A percentile compares a stretch with the other conserved stretches of the same genome.
Evolutionary conservation across 208 protist genomes (phyloP).

Genomic region (Blechomonas ayalai): DNA sequence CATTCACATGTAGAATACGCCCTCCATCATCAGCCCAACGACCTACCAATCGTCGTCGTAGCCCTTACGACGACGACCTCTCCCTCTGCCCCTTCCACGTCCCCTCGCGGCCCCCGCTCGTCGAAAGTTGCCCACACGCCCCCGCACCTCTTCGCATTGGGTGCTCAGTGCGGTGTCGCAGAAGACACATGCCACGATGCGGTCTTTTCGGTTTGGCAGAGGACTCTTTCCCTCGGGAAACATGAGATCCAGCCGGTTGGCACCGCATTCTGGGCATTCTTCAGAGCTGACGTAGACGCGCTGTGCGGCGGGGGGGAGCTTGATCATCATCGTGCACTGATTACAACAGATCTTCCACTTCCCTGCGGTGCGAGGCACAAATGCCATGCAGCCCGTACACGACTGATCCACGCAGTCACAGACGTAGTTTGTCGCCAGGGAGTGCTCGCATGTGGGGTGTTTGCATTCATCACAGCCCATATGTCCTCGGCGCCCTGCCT

Average conservation of each 20-base stretch:
- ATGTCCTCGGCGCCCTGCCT: constrained; percentile 5
- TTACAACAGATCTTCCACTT: constrained; percentile 90
- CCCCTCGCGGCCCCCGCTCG: constrained; percentile 9
- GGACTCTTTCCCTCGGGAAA: constrained; percentile 77
- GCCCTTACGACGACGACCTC: constrained; percentile 8
- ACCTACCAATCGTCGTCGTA: not conserved
- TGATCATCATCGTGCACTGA: constrained; percentile 83
- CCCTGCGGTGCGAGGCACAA: constrained; percentile 74
- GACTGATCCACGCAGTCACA: constrained; percentile 72
- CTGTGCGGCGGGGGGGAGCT: constrained; percentile 74
- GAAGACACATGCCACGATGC: constrained; percentile 70
- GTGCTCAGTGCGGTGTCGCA: constrained; percentile 52
- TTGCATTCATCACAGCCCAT: constrained; percentile 90
- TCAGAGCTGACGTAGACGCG: constrained; percentile 66
- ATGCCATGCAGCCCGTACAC: constrained; percentile 79
- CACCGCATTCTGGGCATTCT: constrained; percentile 73
- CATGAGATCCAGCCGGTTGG: constrained; percentile 62
- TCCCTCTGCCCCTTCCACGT: constrained; percentile 16
- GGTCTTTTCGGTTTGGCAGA: constrained; percentile 69
- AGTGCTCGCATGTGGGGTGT: constrained; percentile 90
- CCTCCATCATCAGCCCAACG: too few species aligned
- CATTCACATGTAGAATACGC: too few species aligned
- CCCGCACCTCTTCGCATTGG: constrained; percentile 68
- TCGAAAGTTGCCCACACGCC: constrained; percentile 55
- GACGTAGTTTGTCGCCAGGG: constrained; percentile 80